Base-by-base conservation (phyloP, 2,329 filamentous ascomycete species). In the Alternaria sp. region DNA sequence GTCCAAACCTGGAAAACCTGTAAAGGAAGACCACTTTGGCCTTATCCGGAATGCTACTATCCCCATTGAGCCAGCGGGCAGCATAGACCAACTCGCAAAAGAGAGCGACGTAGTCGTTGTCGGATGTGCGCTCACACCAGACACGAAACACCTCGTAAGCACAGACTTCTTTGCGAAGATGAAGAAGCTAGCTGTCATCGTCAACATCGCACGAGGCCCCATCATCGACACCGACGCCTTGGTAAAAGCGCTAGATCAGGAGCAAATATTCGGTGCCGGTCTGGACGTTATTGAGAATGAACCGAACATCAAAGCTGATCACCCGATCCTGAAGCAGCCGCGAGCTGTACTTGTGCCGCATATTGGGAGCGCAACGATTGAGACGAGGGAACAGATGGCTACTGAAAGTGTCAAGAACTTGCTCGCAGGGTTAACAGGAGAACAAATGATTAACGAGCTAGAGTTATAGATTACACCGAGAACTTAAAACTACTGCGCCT, bases 311-410 rank as follows among this genome's bases (percentile, higher is more conserved):
- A 59, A 63, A n/a, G 67, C 64, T 9, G 79, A 87, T 62, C 78
- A 81, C 7, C 85, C 83, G 0, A 74, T 85, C 32, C 62, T 85
- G 49, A 80, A 79, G 40, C 78, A 85, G 58, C 77, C 79, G 57
- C 81, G 84, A 48, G 81, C 79, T 34, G 84, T 88, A 66, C 70
- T 88, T 60, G 73, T 87, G 54, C 86, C 86, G 46, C 86, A 88
- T 68, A 85, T 88, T 65, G 86, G 86, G 4, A 87, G 85, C 2
- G 82, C 81, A 52, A 87, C 85, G 3, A 83, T 82, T 67, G 85
- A 87, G 74, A 87, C 85, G 5, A 84, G 87, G 48, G 69, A 81
- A 68, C 83, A 86, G 54, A 88, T 88, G 86, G 86, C 87, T 70
- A 72, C 85, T 48, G 75, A 87, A 64, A 85, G 86, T 25, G 68